Evolutionary conservation across 116 monocot genomes (phyloP), one percentile per base, ranked within the genome.

Genomic region (Phalaenopsis hybrid): DNA sequence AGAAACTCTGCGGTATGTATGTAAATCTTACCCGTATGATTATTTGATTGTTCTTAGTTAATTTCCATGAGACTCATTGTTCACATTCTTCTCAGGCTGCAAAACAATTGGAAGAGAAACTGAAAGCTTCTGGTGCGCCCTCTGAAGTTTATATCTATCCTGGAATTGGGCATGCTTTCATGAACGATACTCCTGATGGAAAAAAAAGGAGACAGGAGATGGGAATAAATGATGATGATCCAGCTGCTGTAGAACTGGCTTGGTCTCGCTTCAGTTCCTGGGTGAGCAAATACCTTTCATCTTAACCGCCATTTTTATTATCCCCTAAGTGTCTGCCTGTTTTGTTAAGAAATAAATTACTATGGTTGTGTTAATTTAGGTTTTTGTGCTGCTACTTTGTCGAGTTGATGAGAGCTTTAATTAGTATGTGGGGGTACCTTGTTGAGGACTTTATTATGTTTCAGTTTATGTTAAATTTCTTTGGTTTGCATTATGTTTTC

Each of bases 241-340:
- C 80, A 44, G 84, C 85, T 41, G 88, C 92, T 33, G 86, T 91
- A 9, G 84, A 86, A 8, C 79, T 92, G 68, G 96, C 96, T 8
- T 96, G 96, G 96, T 92, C 89, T 45, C 92, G 96, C 68, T 96
- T 96, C 81, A 80, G 80, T 37, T 81, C 92, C 17, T 96, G 96
- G 96, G 94, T 96, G 96, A 88, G 83, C 31, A 84, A 45, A 52
- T 94, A 87, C 59, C 74, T 94, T 75, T 75, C 79, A 0, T 88
- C 82, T 57, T 72, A 16, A 72, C 12, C 0, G 0, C 72, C 16
- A 5, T 70, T 13, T 70, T 70, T 7, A 48, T 70, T 21, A 37
- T 70, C 12, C 70, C 11, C 1, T 0, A 34, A 1, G 31, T 48
- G 1, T 48, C 48, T 61, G 0, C 5, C 7, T n/a, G n/a, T 61